These are phyloP conservation scores for Carex pumila DNA, from an alignment of 176 grass and related monocot genomes.

Conservation along the genomic window DNA sequence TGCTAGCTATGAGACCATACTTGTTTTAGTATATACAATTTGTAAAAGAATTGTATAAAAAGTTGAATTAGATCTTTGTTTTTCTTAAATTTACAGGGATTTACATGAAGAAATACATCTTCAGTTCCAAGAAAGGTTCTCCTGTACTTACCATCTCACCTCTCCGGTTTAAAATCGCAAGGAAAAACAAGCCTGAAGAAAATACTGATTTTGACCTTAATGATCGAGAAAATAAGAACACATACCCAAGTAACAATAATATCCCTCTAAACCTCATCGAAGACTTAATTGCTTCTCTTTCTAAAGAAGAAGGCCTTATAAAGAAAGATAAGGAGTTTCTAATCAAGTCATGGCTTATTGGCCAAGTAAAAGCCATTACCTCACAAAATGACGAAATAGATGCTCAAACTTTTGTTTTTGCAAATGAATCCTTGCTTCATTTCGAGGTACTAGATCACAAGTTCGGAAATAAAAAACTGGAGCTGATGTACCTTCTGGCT, in stretches of 20 bases:
- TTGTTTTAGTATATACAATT: neutral
- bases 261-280: constrained; percentile 21
- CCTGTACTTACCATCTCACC: constrained; percentile 50
- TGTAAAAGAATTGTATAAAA: neutral
- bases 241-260: constrained; percentile 15
- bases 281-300: constrained; percentile 28
- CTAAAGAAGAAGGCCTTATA: constrained; percentile 27
- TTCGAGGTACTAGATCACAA: constrained; percentile 61
- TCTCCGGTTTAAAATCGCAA: constrained; percentile 38
- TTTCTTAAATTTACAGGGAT: constrained; percentile 44
- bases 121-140: constrained; percentile 44
- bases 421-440: constrained; percentile 69
- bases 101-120: constrained; percentile 49
- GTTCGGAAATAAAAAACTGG: constrained; percentile 27
- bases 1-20: neutral
- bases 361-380: constrained; percentile 53
- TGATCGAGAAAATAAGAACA: constrained; percentile 22
- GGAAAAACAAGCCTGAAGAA: constrained; percentile 33
- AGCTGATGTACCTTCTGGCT: constrained; percentile 58
- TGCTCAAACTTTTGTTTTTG: constrained; percentile 45
- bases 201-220: constrained; percentile 33
- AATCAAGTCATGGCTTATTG: constrained; percentile 67
- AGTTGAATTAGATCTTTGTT: neutral
- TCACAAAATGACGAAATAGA: constrained; percentile 35
- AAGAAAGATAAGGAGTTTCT: constrained; percentile 47